Evolutionary conservation across 2,329 filamentous ascomycete species (phyloP), one percentile per base, ranked within the genome.

Genomic region (Ascochyta clinopodiicola): DNA sequence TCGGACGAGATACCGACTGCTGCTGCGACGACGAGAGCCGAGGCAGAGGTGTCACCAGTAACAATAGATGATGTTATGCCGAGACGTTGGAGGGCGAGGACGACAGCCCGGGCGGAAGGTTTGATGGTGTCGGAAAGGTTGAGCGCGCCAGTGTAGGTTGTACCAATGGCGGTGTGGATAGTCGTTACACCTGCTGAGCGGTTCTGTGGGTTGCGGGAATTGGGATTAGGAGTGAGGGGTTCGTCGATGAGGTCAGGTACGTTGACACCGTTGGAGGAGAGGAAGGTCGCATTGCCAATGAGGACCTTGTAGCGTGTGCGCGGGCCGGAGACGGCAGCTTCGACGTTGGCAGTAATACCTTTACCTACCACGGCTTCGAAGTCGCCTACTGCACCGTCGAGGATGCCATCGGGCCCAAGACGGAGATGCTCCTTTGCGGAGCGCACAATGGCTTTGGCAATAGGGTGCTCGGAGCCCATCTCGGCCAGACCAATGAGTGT

Each of bases 401-500:
- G 83, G 17, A 87, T 84, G 7, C 85, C 88, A 54, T 96, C 92
- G 1, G 81, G 74, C 15, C 86, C 87, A 35, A 96, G 75, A 4
- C 86, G 87, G 8, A 97, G 86, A 71, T 94, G 86, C 2, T 84
- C 80, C 65, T 91, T 93, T 3, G 94, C 92, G 25, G 87, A 87
- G 1, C 79, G 77, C 6, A 96, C 80, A 46, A 98, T 90, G 13
- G 95, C 94, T 68, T 88, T 91, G n/a, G 93, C 95, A 52, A 98
- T 90, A 0, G 95, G 95, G 71, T 99, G 95, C 76, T 99, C 95
- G 69, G 92, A 96, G 62, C 91, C 90, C 85, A 92, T 92, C 78
- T 99, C 95, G 0, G 94, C 89, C n/a, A 98, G 87, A 39, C 93
- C 95, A 52, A 99, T 87, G 57, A 97, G 84, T n/a, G 90, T 87